These are phyloP conservation scores for Lagerstroemia speciosa DNA, from an alignment of 345 rosid species.

Conservation along the genomic window DNA sequence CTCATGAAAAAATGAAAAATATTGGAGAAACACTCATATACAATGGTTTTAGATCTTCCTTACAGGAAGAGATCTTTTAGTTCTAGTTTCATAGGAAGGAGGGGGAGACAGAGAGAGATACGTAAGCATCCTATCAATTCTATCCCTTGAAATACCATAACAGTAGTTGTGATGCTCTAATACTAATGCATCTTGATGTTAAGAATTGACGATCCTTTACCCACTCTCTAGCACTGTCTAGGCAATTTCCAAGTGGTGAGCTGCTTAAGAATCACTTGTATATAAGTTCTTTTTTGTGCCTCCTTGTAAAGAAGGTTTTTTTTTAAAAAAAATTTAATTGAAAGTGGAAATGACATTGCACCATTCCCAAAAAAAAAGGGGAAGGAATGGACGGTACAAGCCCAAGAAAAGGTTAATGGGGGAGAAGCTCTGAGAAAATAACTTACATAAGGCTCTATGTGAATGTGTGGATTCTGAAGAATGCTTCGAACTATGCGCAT, in stretches of 20 bases:
- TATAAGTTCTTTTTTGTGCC: too few relatives aligned
- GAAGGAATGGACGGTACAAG: not conserved
- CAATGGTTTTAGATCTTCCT: not conserved
- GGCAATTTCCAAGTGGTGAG: too few relatives aligned
- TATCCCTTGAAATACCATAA: not conserved
- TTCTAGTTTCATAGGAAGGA: not conserved
- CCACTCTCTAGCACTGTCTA: too few relatives aligned
- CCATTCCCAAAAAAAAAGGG: not conserved
- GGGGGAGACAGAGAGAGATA: not conserved
- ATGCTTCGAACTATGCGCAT: constrained; percentile 67
- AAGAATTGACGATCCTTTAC: too few relatives aligned
- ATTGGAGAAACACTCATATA: not conserved
- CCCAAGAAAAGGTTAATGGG: not conserved
- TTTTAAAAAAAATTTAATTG: too few relatives aligned
- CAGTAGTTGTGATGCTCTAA: not conserved
- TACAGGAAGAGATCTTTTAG: not conserved
- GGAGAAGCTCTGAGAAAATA: not conserved
- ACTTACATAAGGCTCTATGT: constrained; percentile 86
- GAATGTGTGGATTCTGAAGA: constrained; percentile 67
- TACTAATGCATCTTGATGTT: not conserved
- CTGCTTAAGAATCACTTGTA: too few relatives aligned
- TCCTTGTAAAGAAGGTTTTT: too few relatives aligned
- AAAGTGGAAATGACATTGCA: too few relatives aligned
- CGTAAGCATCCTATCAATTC: not conserved
- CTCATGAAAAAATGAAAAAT: not conserved